Conservation (phyloP, 495 filamentous ascomycete species). For the Tuber borchii region DNA sequence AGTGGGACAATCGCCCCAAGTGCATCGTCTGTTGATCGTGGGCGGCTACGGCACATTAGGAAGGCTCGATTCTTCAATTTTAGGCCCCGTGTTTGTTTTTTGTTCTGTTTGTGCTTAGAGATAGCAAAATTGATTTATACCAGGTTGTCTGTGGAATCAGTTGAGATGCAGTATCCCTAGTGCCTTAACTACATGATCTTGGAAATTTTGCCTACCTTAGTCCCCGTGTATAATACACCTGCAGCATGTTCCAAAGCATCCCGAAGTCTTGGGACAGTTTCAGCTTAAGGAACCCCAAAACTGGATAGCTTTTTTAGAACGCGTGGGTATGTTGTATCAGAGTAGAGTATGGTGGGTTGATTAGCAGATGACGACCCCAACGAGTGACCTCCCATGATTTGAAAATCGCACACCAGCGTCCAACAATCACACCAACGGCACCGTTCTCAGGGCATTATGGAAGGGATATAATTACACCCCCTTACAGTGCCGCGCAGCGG, state of each 20-base stretch:
- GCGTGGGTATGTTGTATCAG: no score
- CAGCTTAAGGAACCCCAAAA: not conserved
- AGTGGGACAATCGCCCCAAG: not conserved
- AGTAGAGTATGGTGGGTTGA: not conserved
- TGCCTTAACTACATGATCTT: not conserved
- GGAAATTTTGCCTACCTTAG: not conserved
- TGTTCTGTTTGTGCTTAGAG: not conserved
- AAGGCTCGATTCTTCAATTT: not conserved
- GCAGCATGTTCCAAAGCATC: not conserved
- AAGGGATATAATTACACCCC: no score
- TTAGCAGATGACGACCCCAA: not conserved
- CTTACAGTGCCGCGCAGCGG: no score
- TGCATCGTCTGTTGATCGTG: not conserved
- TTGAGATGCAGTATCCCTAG: not conserved
- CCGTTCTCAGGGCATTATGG: no score
- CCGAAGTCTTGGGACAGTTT: not conserved
- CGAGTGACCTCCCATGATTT: not conserved
- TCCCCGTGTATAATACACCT: not conserved
- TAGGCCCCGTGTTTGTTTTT: not conserved
- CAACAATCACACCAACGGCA: no score
- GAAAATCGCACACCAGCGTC: not conserved
- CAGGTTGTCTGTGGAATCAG: not conserved
- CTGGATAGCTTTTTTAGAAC: not conserved
- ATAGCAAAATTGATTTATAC: not conserved
- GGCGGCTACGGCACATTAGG: not conserved